Conservation (phyloP, 305 asterid genomes). For the Fraxinus velutina region DNA sequence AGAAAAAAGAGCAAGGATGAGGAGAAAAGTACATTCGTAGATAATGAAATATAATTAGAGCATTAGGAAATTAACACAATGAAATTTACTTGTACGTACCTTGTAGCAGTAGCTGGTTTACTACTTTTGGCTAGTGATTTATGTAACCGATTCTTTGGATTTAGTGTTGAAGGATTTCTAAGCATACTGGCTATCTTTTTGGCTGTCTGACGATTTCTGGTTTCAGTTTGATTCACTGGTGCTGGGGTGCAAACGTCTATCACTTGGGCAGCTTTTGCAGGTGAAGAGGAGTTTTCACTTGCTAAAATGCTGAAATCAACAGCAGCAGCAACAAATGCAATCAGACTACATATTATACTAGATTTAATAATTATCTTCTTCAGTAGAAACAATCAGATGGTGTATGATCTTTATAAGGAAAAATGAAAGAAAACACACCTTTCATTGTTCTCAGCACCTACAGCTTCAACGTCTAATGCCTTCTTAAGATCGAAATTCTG, state of each 20-base stretch:
- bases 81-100: conserved; percentile 29
- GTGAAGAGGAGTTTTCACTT: conserved; percentile 17
- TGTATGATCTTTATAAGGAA: background rate
- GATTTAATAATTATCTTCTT: background rate
- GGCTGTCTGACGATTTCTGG: conserved; percentile 53
- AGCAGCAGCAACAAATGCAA: conserved; percentile 5
- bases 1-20: background rate
- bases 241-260: conserved; percentile 66
- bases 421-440: conserved; percentile 32
- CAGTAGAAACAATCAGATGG: background rate
- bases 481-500: conserved; percentile 29
- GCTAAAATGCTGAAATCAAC: conserved; percentile 23
- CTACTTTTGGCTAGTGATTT: conserved; percentile 47
- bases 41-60: background rate
- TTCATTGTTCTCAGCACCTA: conserved; percentile 21
- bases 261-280: conserved; percentile 30
- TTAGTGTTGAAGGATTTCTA: conserved; percentile 58
- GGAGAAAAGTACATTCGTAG: background rate
- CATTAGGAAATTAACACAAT: background rate
- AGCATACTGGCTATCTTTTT: conserved; percentile 60
- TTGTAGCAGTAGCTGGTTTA: conserved; percentile 52
- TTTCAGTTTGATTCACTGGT: conserved; percentile 36
- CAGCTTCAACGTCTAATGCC: conserved; percentile 12
- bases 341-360: background rate
- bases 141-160: conserved; percentile 43